Base-by-base conservation (phyloP, 176 grass and related monocot species). In the Metroxylon sagu region DNA sequence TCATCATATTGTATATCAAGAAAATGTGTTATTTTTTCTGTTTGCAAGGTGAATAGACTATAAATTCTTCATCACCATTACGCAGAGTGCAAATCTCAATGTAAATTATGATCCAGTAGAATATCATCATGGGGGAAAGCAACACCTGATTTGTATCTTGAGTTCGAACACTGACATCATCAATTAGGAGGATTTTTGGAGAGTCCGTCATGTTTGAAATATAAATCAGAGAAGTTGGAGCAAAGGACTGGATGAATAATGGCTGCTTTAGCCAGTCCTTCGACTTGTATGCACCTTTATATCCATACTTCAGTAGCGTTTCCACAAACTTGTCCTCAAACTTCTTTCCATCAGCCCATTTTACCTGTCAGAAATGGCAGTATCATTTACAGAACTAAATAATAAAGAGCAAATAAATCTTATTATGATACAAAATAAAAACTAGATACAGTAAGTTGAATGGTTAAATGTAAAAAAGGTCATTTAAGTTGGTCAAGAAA, bases 321-420 rank as follows among this genome's bases (percentile, higher is more conserved):
- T 82, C 87, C 54, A 91, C 87, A 88, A 97, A 97, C 76, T 70
- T 97, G 66, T 91, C 87, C 70, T 97, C 93, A 50, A 91, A 97
- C 62, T 77, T 81, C 67, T 97, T 88, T 48, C 87, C 93, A 64
- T 73, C 54, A 29, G 76, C 71, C 93, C 93, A 91, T 63, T 97
- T 91, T 52, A 97, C 81, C 93, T 97, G 73, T 26, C 28, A 67
- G 69, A 16, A 69, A 30, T 56, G 79, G 61, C 74, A 62, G 51
- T 2, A 17, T 25, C 26, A 51, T 25, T 59, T 52, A 43, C 4
- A 16, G 30, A 66, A 68, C 50, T 43, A 43, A 7, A 43, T 14
- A 43, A 43, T 43, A 43, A 43, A 43, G 35, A 43, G 35, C 35
- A 43, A 43, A 43, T 39, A 43, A 43, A 43, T 43, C 35, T 43